A percentile compares a stretch with the other conserved stretches of the same genome.
Conservation (phyloP, 2,329 filamentous ascomycete genomes). For the Botrytis elliptica region DNA sequence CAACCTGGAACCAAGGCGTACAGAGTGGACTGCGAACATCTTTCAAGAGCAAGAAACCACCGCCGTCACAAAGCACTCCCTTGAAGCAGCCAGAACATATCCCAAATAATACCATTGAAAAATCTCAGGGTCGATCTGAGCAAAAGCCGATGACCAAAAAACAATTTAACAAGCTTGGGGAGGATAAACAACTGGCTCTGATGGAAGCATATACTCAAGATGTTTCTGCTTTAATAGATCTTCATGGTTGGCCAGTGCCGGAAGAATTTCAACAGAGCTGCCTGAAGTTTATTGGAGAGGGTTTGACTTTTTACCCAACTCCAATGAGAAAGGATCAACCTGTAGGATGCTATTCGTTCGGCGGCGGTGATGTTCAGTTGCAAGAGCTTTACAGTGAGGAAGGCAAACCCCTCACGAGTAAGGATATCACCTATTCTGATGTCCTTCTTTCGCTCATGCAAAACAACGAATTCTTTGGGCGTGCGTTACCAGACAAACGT, state of each 20-base stretch:
- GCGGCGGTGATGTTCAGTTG: not conserved
- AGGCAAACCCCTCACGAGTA: slow-evolving; percentile 20
- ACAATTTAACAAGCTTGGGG: not conserved
- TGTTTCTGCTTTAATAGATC: slow-evolving; percentile 1
- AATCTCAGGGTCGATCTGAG: not conserved
- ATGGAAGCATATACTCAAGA: slow-evolving; percentile 10
- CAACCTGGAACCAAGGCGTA: slow-evolving; percentile 45
- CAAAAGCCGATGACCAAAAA: slow-evolving; percentile 1
- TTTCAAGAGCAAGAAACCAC: slow-evolving; percentile 35
- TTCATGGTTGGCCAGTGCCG: slow-evolving; percentile 20
- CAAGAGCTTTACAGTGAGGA: slow-evolving; percentile 7
- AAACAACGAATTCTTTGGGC: slow-evolving; percentile 16
- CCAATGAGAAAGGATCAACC: not conserved
- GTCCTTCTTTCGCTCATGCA: slow-evolving; percentile 19
- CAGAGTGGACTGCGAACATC: slow-evolving; percentile 45
- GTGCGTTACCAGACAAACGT: slow-evolving; percentile 8
- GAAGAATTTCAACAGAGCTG: slow-evolving; percentile 6
- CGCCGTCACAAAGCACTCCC: not conserved
- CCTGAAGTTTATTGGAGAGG: not conserved
- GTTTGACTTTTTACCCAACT: slow-evolving; percentile 12
- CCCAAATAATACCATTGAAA: not conserved
- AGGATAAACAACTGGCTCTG: not conserved
- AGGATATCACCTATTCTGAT: slow-evolving; percentile 19
- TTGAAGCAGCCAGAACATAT: not conserved
- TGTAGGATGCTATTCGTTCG: not conserved